phyloP scores from a whole-genome alignment of 164 flowering plant species.

The Euptelea pleiosperma region DNA sequence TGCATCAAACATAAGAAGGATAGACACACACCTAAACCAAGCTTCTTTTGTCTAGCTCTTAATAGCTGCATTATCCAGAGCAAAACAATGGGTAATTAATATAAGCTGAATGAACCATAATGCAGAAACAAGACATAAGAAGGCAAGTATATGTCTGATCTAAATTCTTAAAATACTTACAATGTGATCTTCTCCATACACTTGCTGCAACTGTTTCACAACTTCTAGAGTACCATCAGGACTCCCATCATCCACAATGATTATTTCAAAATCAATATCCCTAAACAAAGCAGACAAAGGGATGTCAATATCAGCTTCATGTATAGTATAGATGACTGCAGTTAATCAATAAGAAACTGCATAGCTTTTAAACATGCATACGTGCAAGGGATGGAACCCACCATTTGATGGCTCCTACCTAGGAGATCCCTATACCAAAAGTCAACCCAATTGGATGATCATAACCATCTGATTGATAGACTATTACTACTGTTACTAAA shows the following conservation, averaged over 20 bases:
- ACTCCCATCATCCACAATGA: slow-evolving; percentile 77
- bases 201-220: slow-evolving; percentile 71
- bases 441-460: no score
- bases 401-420: no score
- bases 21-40: slow-evolving; percentile 73
- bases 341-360: no score
- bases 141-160: not conserved
- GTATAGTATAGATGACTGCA: no score
- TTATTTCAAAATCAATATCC: slow-evolving; percentile 61
- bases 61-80: slow-evolving; percentile 54
- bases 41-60: slow-evolving; percentile 87
- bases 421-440: no score
- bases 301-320: not conserved
- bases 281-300: slow-evolving; percentile 25
- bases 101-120: not conserved
- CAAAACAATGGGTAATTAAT: not conserved
- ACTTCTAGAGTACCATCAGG: slow-evolving; percentile 85
- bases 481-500: no score
- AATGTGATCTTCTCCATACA: slow-evolving; percentile 89
- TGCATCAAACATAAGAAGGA: not conserved
- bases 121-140: not conserved
- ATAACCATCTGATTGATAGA: no score
- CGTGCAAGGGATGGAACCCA: no score
- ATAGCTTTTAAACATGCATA: not conserved
- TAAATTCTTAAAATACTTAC: slow-evolving; percentile 39